Conservation (phyloP, 805 yeast genomes). For the Wickerhamiella azymoides region DNA sequence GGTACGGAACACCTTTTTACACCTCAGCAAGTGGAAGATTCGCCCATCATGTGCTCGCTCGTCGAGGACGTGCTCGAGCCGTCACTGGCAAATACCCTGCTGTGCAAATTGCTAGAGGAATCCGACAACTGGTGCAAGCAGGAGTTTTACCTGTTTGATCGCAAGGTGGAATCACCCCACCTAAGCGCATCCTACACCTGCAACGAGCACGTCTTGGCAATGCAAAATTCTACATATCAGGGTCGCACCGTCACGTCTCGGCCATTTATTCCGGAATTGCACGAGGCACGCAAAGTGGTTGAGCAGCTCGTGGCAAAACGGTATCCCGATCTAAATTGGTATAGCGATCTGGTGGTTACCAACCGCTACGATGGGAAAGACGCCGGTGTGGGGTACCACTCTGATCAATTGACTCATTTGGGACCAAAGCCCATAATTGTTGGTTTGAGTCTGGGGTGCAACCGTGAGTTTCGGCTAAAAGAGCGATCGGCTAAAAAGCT, state of each 20-base stretch:
- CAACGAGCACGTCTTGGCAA: conserved; percentile 13
- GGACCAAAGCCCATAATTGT: conserved; percentile 64
- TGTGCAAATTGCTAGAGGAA: conserved; percentile 32
- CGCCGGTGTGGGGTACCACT: conserved; percentile 56
- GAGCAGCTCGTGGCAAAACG: conserved; percentile 31
- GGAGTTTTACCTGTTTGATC: conserved; percentile 49
- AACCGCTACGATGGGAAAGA: conserved; percentile 40
- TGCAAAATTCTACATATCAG: conserved; percentile 23
- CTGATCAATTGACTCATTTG: conserved; percentile 55
- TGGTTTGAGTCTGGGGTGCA: conserved; percentile 54
- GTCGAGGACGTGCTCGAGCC: conserved; percentile 40
- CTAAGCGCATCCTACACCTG: conserved; percentile 29
- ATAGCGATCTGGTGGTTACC: conserved; percentile 38
- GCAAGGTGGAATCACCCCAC: conserved; percentile 47
- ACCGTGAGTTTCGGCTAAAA: conserved; percentile 51
- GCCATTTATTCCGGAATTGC: conserved; percentile 31
- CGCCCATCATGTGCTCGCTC: conserved; percentile 35
- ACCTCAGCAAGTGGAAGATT: conserved; percentile 35
- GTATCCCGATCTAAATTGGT: conserved; percentile 30
- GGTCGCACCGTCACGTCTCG: conserved; percentile 27
- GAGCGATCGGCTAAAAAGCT: conserved; percentile 18
- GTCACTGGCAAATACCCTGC: conserved; percentile 33
- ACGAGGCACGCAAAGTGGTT: conserved; percentile 28
- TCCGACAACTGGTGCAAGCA: conserved; percentile 29
- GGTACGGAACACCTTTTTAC: conserved; percentile 29